phyloP scores from a whole-genome alignment of 2,329 filamentous ascomycete species.

The Colletotrichum cereale region DNA sequence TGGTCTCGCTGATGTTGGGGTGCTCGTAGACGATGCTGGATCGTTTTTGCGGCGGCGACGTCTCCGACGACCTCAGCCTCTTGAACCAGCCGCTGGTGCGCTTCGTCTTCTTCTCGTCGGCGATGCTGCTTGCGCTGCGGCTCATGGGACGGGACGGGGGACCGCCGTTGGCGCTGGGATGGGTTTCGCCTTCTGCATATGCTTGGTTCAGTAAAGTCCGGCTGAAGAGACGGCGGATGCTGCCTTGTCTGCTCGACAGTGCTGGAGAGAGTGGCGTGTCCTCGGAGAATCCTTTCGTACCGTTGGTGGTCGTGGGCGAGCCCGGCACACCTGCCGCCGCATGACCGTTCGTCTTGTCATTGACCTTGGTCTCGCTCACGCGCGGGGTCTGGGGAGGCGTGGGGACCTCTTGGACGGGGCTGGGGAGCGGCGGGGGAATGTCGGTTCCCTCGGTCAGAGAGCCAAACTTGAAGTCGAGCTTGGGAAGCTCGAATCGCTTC shows the following conservation, averaged over 20 bases:
- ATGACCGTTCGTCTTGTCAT: constrained; percentile 43
- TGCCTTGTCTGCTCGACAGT: constrained; percentile 64
- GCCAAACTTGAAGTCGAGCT: constrained; percentile 69
- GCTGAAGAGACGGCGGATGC: constrained; percentile 70
- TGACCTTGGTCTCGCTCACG: constrained; percentile 45
- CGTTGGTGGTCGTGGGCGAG: constrained; percentile 47
- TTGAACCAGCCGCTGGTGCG: constrained; percentile 72
- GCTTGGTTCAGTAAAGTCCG: constrained; percentile 66
- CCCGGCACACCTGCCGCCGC: constrained; percentile 29
- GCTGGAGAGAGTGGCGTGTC: constrained; percentile 66
- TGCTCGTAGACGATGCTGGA: constrained; percentile 59
- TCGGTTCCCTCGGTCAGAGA: constrained; percentile 71
- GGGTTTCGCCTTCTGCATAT: constrained; percentile 63
- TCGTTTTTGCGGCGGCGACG: constrained; percentile 52
- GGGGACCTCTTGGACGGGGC: constrained; percentile 63
- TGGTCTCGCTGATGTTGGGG: constrained; percentile 42
- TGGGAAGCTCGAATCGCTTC: constrained; percentile 68
- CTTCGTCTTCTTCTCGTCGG: constrained; percentile 67
- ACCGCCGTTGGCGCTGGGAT: constrained; percentile 53
- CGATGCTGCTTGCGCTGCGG: constrained; percentile 61
- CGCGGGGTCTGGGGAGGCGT: constrained; percentile 56
- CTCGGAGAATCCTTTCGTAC: constrained; percentile 64
- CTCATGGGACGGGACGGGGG: constrained; percentile 60
- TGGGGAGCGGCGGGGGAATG: constrained; percentile 70
- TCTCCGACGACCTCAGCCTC: constrained; percentile 60